Evolutionary conservation across 495 filamentous ascomycete species (phyloP).

Genomic region (Hapsidospora chrysogenum): DNA sequence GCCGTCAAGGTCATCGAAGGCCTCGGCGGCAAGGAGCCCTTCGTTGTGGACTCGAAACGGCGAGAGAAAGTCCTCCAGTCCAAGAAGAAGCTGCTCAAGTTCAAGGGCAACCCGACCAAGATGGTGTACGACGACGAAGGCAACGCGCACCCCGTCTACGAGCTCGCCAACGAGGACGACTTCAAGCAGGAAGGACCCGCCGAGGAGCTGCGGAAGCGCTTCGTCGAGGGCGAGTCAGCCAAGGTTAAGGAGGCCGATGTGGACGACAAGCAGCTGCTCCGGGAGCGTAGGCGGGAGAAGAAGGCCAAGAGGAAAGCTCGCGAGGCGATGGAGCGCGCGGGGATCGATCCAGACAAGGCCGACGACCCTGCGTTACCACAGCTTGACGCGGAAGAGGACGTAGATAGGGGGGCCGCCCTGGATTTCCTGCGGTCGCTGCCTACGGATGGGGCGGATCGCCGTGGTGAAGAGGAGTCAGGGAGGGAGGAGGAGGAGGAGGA

Average conservation of each 20-base stretch:
- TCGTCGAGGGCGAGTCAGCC: slow-evolving; percentile 54
- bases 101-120: slow-evolving; percentile 68
- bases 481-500: slow-evolving; percentile 17
- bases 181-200: slow-evolving; percentile 62
- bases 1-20: slow-evolving; percentile 30
- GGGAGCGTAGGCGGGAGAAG: slow-evolving; percentile 71
- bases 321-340: slow-evolving; percentile 40
- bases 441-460: slow-evolving; percentile 17
- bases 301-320: slow-evolving; percentile 68
- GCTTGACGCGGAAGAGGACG: slow-evolving; percentile 11
- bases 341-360: slow-evolving; percentile 23
- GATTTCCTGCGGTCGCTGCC: slow-evolving; percentile 32
- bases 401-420: slow-evolving; percentile 27
- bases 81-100: slow-evolving; percentile 83
- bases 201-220: slow-evolving; percentile 55
- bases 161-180: slow-evolving; percentile 64
- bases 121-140: slow-evolving; percentile 89
- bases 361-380: no score
- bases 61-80: slow-evolving; percentile 83
- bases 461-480: slow-evolving; percentile 6
- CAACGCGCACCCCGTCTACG: slow-evolving; percentile 65
- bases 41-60: slow-evolving; percentile 82
- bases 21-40: slow-evolving; percentile 39
- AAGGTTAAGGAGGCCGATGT: slow-evolving; percentile 65
- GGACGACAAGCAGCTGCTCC: slow-evolving; percentile 63